These are phyloP conservation scores for Venturia oleaginea DNA, from an alignment of 2,329 filamentous ascomycete species.

Conservation along the genomic window DNA sequence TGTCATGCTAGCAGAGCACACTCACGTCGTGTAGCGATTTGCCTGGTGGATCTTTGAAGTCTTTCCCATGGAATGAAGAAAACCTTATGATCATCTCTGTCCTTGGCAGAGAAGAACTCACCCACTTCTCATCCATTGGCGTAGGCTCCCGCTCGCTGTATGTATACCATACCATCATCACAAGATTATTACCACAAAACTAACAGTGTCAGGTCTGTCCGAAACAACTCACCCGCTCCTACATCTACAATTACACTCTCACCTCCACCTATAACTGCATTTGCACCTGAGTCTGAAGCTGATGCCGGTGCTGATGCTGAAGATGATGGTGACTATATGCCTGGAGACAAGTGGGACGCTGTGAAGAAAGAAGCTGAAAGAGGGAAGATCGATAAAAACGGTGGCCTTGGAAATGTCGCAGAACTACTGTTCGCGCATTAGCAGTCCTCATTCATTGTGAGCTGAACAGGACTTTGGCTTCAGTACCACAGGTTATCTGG, in stretches of 20 bases:
- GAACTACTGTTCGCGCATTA: no score
- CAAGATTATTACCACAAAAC: background rate
- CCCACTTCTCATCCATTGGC: background rate
- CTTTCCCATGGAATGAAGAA: background rate
- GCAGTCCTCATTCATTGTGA: no score
- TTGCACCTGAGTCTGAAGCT: background rate
- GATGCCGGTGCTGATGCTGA: background rate
- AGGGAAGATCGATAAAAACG: no score
- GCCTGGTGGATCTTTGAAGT: background rate
- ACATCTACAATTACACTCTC: background rate
- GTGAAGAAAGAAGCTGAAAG: no score
- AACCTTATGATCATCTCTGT: background rate
- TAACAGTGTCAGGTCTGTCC: background rate
- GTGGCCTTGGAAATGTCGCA: no score
- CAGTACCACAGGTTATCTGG: no score
- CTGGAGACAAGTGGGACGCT: no score
- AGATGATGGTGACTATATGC: background rate
- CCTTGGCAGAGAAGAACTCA: background rate
- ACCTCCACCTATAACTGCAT: no score
- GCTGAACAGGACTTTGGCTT: no score
- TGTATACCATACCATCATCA: background rate
- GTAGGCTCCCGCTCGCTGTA: background rate
- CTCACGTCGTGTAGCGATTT: background rate
- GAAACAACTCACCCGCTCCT: background rate
- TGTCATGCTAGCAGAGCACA: background rate